Evolutionary conservation across 2,329 filamentous ascomycete genomes (phyloP), one percentile per base, ranked within the genome.

Genomic region (Penicillium sp.): DNA sequence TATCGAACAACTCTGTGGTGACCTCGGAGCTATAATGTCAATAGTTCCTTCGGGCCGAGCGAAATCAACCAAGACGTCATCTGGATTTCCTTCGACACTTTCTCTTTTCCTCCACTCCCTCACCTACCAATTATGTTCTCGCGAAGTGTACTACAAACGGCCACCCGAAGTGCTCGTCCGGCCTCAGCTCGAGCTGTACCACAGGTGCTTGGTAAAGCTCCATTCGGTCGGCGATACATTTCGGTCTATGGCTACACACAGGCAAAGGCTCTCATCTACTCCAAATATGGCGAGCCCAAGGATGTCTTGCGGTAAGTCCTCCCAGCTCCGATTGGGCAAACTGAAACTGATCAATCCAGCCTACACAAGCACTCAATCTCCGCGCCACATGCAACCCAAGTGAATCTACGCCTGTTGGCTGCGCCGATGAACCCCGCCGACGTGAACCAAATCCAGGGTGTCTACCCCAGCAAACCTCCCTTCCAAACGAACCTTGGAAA

Each of bases 391-490:
- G 88, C 89, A 45, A 78, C 83, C 53, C 78, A 83, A 60, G 78
- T 95, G 64, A 91, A 93, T 52, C 80, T 99, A 57, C 90, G 91
- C 73, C 88, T 94, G 67, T 89, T 99, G 67, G 90, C 92, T 31
- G 86, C 91, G 1, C 91, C 94, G 55, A 90, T 99, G 74, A 99
- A 99, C 78, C 94, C 94, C 25, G 92, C 94, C 69, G 94, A 99
- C 77, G 90, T 99, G 75, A 99, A 99, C 80, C 93, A 93, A 68
- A 90, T 99, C 68, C 94, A 99, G 79, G 94, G 94, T 62, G 91
- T 93, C 4, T 99, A 99, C 78, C 93, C 93, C 59, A 86, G 86
- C 43, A 91, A 91, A 71, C 91, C 92, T 0, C 79, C 83, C 42
- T 92, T 96, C 75, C 87, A 85, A 17, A 87, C 86, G 6, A 75